Base-by-base conservation (phyloP, 495 filamentous ascomycete species). In the Cryomyces minteri region DNA sequence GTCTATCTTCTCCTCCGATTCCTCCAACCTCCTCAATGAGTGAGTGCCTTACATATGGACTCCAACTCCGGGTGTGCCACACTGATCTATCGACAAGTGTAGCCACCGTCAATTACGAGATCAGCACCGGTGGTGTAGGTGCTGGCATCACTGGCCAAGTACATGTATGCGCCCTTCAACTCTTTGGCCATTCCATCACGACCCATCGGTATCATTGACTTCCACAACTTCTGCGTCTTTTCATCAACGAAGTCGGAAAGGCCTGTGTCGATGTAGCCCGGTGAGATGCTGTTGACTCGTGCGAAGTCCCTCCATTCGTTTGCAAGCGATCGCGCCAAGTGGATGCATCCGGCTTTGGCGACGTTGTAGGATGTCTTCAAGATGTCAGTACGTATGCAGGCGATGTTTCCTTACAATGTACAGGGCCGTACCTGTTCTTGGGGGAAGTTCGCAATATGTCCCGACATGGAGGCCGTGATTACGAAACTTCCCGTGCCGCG, bases 151-250 rank as follows among this genome's bases (percentile, higher is more conserved):
- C 70, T 76, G 48, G 69, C 67, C 49, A 88, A 59, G 57, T 86
- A 88, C 6, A 86, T 76, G 59, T 86, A 88, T 4, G 79, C 80
- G 5, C 78, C 82, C 74, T 88, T 88, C 34, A 88, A 59, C 71
- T 88, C 83, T 69, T 84, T 83, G 0, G 82, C 80, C 29, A 80
- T 63, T 32, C 81, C 82, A 41, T 81, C 67, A 14, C 82, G 71
- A 18, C 77, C 79, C 68, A 87, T 70, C 4, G 82, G 82, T 41
- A 84, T 85, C 81, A 85, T 86, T 8, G 68, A 68, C 43, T 71
- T 75, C 84, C 84, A 93, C 55, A 86, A 77, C 47, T 80, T 62
- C 66, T 86, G 79, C 0, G 67, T 72, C 60, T 85, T 67, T 62
- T 75, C 50, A 39, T 73, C 71, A 28, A 88, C 74, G 56, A 86